Conservation (phyloP, 257 asterid species). For the Nicotiana tomentosiformis region DNA sequence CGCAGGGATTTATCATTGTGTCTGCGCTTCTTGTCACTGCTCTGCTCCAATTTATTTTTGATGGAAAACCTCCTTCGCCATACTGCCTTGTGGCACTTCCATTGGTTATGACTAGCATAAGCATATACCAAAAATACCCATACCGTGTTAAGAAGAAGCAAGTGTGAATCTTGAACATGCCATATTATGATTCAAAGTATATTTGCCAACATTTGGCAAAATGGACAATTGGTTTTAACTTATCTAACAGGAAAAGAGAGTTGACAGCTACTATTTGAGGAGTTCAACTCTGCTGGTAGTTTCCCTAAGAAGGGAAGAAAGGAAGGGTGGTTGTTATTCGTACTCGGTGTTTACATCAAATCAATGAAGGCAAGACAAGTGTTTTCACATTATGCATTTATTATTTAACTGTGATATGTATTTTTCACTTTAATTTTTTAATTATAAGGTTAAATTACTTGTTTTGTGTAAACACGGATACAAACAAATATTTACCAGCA, state of each 20-base stretch:
- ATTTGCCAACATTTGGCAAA: neutral
- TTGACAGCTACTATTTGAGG: neutral
- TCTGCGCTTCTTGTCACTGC: conserved; percentile 95
- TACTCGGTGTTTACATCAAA: too few species aligned
- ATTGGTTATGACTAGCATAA: conserved; percentile 65
- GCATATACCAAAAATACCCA: conserved; percentile 88
- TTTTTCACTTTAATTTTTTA: too few species aligned
- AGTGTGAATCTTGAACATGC: conserved; percentile 21
- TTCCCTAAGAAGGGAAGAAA: too few species aligned
- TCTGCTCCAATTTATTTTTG: conserved; percentile 70
- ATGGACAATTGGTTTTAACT: neutral
- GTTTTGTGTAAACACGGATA: too few species aligned
- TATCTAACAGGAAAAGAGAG: neutral
- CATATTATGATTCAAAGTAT: neutral
- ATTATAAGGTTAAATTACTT: too few species aligned
- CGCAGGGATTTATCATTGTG: conserved; percentile 91
- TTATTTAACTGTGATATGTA: too few species aligned
- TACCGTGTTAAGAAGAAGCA: conserved; percentile 61
- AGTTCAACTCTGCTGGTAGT: neutral
- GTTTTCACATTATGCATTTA: too few species aligned
- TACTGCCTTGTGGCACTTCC: conserved; percentile 88
- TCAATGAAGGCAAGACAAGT: too few species aligned
- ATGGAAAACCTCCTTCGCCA: conserved; percentile 78
- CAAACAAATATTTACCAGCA: too few species aligned
- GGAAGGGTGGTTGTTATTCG: too few species aligned